Base-by-base conservation (phyloP, 495 filamentous ascomycete genomes). In the Penicillium coprophilum region DNA sequence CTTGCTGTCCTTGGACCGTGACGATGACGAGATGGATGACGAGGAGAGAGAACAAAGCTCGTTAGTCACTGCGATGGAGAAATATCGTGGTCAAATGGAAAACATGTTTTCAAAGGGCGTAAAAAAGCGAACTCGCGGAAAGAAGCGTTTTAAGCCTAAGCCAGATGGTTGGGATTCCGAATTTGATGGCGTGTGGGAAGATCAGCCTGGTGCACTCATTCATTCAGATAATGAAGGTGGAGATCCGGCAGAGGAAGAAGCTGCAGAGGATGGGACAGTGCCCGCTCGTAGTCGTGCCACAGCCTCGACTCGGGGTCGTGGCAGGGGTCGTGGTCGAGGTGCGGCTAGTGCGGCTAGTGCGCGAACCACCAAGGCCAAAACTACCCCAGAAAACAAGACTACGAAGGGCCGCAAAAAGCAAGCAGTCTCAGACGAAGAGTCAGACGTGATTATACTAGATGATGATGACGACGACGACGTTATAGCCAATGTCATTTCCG, bases 91-190 rank as follows among this genome's bases (percentile, higher is more conserved):
- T 9, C 81, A 82, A 50, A 82, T 90, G 62, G 92, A 96, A 67
- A 75, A 85, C 46, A 67, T 85, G 55, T 96, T 92, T 62, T 77
- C 79, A 4, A 80, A 82, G 20, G 91, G 92, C 4, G 72, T 83
- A 39, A 65, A 86, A 30, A 88, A 82, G 72, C 80, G 78, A 30
- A 82, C 75, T 6, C 70, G 76, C 41, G 78, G 82, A 54, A 81
- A 80, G 58, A 81, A 76, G 49, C 89, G 85, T 56, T 75, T 86
- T 49, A 96, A 92, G 71, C 83, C 86, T 19, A 83, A 82, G 58
- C 94, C 94, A 4, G 86, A 87, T 24, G 73, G 71, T 9, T 99
- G 93, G 92, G 90, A 97, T 66, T 85, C 81, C 4, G 92, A 97
- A 57, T 68, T 90, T 34, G 86, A 96, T 51, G 94, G 95, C 34